Evolutionary conservation across 2,329 filamentous ascomycete genomes (phyloP).

Genomic region (Aspergillus quadricinctus): DNA sequence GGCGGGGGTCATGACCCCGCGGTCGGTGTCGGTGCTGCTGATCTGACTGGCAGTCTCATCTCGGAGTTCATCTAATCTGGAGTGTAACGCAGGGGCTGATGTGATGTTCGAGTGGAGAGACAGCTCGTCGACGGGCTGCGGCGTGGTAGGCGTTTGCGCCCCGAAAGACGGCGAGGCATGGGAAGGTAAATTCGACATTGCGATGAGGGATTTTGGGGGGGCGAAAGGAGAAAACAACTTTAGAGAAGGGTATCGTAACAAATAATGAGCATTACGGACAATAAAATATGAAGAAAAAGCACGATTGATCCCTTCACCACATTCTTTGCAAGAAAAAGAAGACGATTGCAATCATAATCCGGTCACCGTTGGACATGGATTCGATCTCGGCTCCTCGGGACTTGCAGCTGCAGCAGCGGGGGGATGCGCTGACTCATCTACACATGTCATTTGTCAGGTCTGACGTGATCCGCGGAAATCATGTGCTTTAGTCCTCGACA

Average conservation of each 20-base stretch:
- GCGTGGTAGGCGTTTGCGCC: constrained; percentile 30
- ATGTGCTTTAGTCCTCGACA: neutral
- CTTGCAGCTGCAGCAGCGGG: neutral
- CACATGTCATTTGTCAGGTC: constrained; percentile 7
- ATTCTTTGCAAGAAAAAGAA: neutral
- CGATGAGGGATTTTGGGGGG: constrained; percentile 13
- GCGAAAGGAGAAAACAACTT: constrained; percentile 5
- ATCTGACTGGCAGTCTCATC: constrained; percentile 17
- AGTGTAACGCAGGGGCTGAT: constrained; percentile 3
- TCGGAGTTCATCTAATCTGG: constrained; percentile 11
- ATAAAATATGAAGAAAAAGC: neutral
- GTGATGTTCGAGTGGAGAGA: constrained; percentile 15
- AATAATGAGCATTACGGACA: neutral
- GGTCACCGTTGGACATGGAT: neutral
- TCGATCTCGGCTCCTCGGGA: neutral
- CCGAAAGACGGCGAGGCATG: constrained; percentile 50
- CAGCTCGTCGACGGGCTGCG: constrained; percentile 16
- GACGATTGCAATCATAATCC: neutral
- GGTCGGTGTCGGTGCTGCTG: constrained; percentile 19
- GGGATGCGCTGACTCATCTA: neutral
- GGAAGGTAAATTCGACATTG: constrained; percentile 54
- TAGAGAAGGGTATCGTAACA: neutral
- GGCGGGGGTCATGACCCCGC: constrained; percentile 39
- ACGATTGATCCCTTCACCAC: neutral
- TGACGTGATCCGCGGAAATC: neutral